Percentiles rank a stretch among this genome's conserved stretches.
These are phyloP conservation scores for Clarireedia sp. DNA, from an alignment of 2,329 filamentous ascomycete species.

Conservation along the genomic window DNA sequence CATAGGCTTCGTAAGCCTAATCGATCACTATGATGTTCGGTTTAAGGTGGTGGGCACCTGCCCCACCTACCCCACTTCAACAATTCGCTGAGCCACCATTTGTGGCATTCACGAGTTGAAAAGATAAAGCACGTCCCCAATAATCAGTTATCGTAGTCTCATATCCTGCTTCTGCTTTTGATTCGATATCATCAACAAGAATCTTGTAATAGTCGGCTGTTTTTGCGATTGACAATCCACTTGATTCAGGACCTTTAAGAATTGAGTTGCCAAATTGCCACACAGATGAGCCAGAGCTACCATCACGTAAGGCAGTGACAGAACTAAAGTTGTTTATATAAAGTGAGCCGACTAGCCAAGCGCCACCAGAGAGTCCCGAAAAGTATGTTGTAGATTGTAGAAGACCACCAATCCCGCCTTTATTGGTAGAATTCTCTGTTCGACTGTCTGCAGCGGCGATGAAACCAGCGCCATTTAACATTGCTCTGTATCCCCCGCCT, in stretches of 20 bases:
- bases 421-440: slow-evolving; percentile 50
- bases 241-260: slow-evolving; percentile 45
- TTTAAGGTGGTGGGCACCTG: too few species aligned
- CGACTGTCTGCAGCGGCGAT: slow-evolving; percentile 71
- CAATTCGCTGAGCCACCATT: slow-evolving; percentile 68
- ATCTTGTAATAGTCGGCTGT: slow-evolving; percentile 55
- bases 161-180: slow-evolving; percentile 57
- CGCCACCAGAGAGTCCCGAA: slow-evolving; percentile 71
- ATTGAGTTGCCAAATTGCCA: slow-evolving; percentile 59
- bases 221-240: slow-evolving; percentile 43
- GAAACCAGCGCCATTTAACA: slow-evolving; percentile 75
- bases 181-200: slow-evolving; percentile 49
- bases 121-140: slow-evolving; percentile 77
- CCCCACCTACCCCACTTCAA: too few species aligned
- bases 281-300: slow-evolving; percentile 35
- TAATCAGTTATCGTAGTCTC: slow-evolving; percentile 74
- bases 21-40: too few species aligned
- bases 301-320: slow-evolving; percentile 47
- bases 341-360: slow-evolving; percentile 77
- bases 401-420: slow-evolving; percentile 69
- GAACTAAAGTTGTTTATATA: slow-evolving; percentile 72
- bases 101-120: slow-evolving; percentile 71
- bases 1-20: too few species aligned
- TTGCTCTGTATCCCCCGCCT: slow-evolving; percentile 78
- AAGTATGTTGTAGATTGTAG: slow-evolving; percentile 76